phyloP scores from a whole-genome alignment of 441 rosid species.

The Daphne laureola region DNA sequence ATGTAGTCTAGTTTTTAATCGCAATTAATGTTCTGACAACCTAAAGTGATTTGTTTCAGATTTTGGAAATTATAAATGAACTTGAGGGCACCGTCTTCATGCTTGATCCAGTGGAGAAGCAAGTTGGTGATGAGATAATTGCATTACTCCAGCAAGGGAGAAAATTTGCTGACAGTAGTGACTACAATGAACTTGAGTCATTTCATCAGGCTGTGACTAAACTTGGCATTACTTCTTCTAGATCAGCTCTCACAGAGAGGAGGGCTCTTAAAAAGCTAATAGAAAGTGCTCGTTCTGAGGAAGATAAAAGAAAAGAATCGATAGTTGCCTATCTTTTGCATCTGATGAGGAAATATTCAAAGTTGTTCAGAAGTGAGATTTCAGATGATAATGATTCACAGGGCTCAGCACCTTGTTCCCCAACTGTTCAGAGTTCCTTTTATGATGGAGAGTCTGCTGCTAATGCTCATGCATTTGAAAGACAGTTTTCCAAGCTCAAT shows the following conservation, averaged over 20 bases:
- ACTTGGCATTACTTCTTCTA: slow-evolving; percentile 81
- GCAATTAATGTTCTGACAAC: slow-evolving; percentile 10
- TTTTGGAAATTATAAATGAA: slow-evolving; percentile 73
- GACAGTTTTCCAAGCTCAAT: slow-evolving; percentile 77
- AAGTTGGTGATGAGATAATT: slow-evolving; percentile 89
- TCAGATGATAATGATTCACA: slow-evolving; percentile 90
- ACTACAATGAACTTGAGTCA: slow-evolving; percentile 69
- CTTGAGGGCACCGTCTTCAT: slow-evolving; percentile 56
- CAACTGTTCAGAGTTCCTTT: slow-evolving; percentile 46
- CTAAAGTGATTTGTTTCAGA: slow-evolving; percentile 36
- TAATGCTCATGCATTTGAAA: slow-evolving; percentile 54
- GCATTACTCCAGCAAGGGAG: slow-evolving; percentile 85
- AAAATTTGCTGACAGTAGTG: slow-evolving; percentile 53
- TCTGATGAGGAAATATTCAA: slow-evolving; percentile 93
- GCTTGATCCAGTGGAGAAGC: slow-evolving; percentile 75
- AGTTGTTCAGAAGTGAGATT: slow-evolving; percentile 81
- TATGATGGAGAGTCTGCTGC: slow-evolving; percentile 38
- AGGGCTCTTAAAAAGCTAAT: slow-evolving; percentile 89
- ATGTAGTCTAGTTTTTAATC: background rate
- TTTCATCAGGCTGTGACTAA: slow-evolving; percentile 81
- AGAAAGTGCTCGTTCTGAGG: slow-evolving; percentile 91
- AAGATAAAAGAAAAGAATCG: slow-evolving; percentile 93
- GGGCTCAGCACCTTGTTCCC: slow-evolving; percentile 88
- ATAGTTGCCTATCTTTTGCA: slow-evolving; percentile 90
- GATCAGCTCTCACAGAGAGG: slow-evolving; percentile 89